Conservation (phyloP, 106 monocot species). For the Dendrobium chrysotoxum region DNA sequence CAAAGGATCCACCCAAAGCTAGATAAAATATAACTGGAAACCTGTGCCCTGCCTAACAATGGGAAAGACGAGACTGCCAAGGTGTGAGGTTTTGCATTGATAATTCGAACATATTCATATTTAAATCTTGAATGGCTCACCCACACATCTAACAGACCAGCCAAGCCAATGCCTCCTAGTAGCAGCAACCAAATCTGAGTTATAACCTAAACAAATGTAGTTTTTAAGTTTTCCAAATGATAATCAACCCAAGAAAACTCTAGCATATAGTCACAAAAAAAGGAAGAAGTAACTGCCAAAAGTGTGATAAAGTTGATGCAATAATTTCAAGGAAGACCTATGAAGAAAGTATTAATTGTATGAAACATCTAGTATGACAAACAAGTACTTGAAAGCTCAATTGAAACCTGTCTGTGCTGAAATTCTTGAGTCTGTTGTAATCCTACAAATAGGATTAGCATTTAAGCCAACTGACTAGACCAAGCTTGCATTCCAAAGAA, state of each 20-base stretch:
- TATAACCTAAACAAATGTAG: constrained; percentile 49
- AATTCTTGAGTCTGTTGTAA: not conserved
- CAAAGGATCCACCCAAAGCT: constrained; percentile 84
- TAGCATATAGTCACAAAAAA: not conserved
- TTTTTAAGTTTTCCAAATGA: not conserved
- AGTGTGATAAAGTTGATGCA: not conserved
- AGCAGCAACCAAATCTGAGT: constrained; percentile 79
- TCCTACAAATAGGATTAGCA: not conserved
- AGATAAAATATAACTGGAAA: constrained; percentile 82
- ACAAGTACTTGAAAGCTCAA: not conserved
- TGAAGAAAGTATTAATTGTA: not conserved
- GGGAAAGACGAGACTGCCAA: constrained; percentile 14
- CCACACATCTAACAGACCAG: constrained; percentile 72
- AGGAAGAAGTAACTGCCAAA: not conserved
- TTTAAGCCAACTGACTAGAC: not conserved
- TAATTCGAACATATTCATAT: not conserved
- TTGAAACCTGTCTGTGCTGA: not conserved
- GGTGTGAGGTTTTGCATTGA: not conserved
- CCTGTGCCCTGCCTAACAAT: constrained; percentile 77
- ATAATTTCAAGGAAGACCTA: not conserved
- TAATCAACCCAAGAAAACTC: constrained; percentile 1
- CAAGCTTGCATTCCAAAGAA: not conserved
- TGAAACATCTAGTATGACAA: not conserved
- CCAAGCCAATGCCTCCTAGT: constrained; percentile 66
- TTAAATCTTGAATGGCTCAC: constrained; percentile 21